Evolutionary conservation across 108 stramenopile genomes (phyloP), one percentile per base, ranked within the genome.

Genomic region (Phaeodactylum tricornutum): DNA sequence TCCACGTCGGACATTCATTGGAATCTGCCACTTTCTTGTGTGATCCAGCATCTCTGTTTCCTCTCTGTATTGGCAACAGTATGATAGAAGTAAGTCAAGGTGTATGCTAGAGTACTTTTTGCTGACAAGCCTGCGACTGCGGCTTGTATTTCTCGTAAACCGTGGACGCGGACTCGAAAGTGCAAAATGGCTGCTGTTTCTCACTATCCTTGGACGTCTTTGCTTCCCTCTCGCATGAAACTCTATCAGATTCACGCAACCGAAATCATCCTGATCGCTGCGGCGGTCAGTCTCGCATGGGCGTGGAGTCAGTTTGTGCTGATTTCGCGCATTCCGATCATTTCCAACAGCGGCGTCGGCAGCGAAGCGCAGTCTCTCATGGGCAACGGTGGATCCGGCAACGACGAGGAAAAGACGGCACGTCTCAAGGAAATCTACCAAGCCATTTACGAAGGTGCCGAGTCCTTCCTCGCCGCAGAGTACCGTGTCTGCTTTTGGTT

Each of bases 391-490:
- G n/a, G n/a, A n/a, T 58, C 54, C 19, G 64, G 69, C 31, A 69
- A 77, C 56, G 79, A 89, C 44, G 83, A 82, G 38, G 79, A 68
- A 34, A 77, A 74, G n/a, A 84, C 81, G 16, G 52, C 37, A n/a
- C 84, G 83, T 32, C 77, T 92, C 23, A 47, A 70, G 1, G 86
- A 95, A 57, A 95, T 96, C 43, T 92, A 93, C 62, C 72, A 82
- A 39, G 93, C 92, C 21, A 98, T 98, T 69, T 81, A 87, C 47
- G 71, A 85, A 46, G 97, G 97, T 24, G 97, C 97, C 40, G 88
- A 95, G 43, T 80, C 90, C 37, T 97, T 97, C 72, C 64, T 98
- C 19, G 43, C 62, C 1, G 94, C 98, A 29, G 96, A 98, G 65
- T 98, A 98, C 75, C 60, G 45, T 46, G 92, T 98, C 45, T 98